Percentiles rank a stretch among this genome's conserved stretches.
These are phyloP conservation scores for Symbiodinium pilosum DNA, from an alignment of 73 alveolate genomes.

Conservation along the genomic window DNA sequence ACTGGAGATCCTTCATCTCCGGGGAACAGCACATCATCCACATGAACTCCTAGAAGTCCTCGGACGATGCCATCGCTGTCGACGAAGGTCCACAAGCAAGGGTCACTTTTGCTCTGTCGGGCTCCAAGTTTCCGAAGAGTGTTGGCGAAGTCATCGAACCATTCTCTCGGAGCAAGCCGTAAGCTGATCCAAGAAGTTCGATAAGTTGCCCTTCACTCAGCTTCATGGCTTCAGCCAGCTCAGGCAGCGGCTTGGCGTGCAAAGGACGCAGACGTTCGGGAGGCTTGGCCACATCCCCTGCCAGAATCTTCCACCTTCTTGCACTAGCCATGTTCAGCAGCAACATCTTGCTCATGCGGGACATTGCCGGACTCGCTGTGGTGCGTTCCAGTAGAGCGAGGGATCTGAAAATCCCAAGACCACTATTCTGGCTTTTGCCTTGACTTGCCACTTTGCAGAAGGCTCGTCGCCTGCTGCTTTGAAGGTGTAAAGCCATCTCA, in stretches of 20 bases:
- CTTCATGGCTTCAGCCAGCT: background rate
- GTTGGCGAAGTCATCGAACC: background rate
- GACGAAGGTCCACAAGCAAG: background rate
- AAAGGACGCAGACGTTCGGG: background rate
- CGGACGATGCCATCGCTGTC: background rate
- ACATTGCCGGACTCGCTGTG: no score
- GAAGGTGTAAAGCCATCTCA: background rate
- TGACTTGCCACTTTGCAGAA: background rate
- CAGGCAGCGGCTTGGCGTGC: background rate
- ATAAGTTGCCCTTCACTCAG: background rate
- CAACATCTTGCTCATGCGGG: no score
- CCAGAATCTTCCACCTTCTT: background rate
- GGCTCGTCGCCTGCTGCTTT: background rate
- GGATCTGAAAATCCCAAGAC: background rate
- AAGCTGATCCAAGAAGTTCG: background rate
- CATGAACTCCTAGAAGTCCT: background rate
- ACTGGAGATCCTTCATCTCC: background rate
- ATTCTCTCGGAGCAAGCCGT: conserved; percentile 13
- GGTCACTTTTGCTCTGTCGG: background rate
- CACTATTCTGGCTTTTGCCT: background rate
- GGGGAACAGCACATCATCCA: background rate
- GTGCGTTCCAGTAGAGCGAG: no score
- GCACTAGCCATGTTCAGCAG: no score
- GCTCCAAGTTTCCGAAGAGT: background rate
- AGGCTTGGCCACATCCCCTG: background rate